These are phyloP conservation scores for Fusarium bulbicola DNA, from an alignment of 2,329 filamentous ascomycete genomes.

Conservation along the genomic window DNA sequence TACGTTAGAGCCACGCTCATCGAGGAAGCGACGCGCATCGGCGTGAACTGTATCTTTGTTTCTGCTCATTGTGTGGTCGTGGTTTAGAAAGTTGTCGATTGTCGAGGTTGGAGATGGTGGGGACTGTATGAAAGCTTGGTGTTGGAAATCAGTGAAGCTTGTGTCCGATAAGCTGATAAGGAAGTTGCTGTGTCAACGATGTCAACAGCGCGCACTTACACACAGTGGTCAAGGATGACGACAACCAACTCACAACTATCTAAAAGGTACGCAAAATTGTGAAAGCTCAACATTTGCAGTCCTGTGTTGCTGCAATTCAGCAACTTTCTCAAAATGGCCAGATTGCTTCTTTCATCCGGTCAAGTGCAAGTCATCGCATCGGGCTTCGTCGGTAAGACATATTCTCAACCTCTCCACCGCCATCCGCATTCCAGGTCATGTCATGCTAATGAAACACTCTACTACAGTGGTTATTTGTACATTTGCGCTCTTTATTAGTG, in stretches of 20 bases:
- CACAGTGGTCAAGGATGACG: constrained; percentile 26
- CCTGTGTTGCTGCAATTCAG: neutral
- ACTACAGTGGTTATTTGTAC: constrained; percentile 77
- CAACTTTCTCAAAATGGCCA: constrained; percentile 40
- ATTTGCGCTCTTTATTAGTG: constrained; percentile 83
- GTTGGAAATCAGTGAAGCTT: constrained; percentile 32
- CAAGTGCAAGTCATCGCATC: constrained; percentile 77
- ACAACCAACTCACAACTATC: constrained; percentile 11
- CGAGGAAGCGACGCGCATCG: constrained; percentile 83
- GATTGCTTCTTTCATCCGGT: constrained; percentile 71
- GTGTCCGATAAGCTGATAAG: constrained; percentile 48
- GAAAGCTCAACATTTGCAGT: neutral
- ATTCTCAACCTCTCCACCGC: constrained; percentile 12
- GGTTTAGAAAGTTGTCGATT: constrained; percentile 13
- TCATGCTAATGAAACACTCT: constrained; percentile 8
- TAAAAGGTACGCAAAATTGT: neutral
- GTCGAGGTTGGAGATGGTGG: constrained; percentile 23
- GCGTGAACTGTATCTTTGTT: constrained; percentile 71
- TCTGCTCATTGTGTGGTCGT: constrained; percentile 44
- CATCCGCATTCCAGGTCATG: constrained; percentile 28
- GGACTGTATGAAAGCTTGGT: constrained; percentile 19
- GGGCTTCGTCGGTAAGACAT: constrained; percentile 66
- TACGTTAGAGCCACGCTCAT: constrained; percentile 85
- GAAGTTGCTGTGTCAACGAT: constrained; percentile 55
- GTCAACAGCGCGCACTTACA: constrained; percentile 32